These are phyloP conservation scores for Phaeoacremonium minimum DNA, from an alignment of 2,329 filamentous ascomycete genomes.

Conservation along the genomic window DNA sequence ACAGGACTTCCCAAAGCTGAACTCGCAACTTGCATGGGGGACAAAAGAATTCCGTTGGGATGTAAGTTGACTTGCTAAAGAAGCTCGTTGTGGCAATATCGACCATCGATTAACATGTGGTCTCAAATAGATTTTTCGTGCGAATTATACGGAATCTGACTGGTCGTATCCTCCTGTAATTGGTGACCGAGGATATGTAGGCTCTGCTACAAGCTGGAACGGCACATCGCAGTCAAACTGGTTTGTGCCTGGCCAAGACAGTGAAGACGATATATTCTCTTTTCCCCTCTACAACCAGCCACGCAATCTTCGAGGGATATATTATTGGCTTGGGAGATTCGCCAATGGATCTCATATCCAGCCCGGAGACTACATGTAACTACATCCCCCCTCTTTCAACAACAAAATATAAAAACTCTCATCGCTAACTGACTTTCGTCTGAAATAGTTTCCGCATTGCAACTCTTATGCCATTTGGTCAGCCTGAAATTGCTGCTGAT, in stretches of 20 bases:
- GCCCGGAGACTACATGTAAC: constrained; percentile 4
- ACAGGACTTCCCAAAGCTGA: constrained; percentile 18
- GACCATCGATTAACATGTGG: not conserved
- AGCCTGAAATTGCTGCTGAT: not conserved
- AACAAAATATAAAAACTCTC: not conserved
- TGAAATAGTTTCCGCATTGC: constrained; percentile 1
- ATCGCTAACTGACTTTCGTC: not conserved
- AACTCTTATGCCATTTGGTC: constrained; percentile 5
- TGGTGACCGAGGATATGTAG: constrained; percentile 16
- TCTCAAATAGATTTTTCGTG: constrained; percentile 14
- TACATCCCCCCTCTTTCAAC: too few species aligned
- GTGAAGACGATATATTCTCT: constrained; percentile 1
- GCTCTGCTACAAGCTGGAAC: constrained; percentile 5
- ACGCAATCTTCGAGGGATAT: constrained; percentile 1
- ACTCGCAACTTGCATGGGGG: constrained; percentile 13
- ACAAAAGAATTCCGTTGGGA: constrained; percentile 20
- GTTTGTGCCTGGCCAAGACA: constrained; percentile 3
- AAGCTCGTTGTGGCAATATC: constrained; percentile 1
- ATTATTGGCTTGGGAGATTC: constrained; percentile 6
- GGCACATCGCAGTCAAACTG: constrained; percentile 2
- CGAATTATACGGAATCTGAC: constrained; percentile 15
- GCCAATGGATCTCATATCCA: constrained; percentile 4
- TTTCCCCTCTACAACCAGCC: constrained; percentile 4
- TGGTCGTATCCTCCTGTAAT: constrained; percentile 22
- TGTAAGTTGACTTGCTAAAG: too few species aligned